Evolutionary conservation across 164 flowering plant genomes (phyloP), one percentile per base, ranked within the genome.

Genomic region (Sedum album): DNA sequence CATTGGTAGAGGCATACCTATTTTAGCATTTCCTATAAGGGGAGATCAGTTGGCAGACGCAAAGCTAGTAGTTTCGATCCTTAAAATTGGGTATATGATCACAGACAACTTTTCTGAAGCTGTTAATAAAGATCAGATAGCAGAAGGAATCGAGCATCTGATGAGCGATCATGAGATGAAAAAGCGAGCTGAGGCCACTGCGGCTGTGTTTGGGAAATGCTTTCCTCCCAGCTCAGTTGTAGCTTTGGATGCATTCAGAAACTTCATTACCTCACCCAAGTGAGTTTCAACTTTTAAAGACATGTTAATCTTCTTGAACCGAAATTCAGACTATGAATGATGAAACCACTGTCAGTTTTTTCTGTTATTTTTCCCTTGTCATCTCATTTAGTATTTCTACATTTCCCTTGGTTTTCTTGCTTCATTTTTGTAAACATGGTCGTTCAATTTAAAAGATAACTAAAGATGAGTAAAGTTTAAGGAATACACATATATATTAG

Each of bases 11-110:
- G 85, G 89, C 7, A 80, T 83, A 26, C 84, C 87, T n/a, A 13
- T 85, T 25, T 66, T 85, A 68, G 77, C 82, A 2, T 85, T 87
- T 86, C 89, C 89, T 0, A 79, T 85, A 4, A 79, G 86, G 61
- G 85, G 87, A 2, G 70, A 68, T 30, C 70, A 68, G 23, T 68
- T 55, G 23, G 38, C 31, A 6, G 21, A 68, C 30, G 70, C 70
- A 1, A 68, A 68, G 17, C 44, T 68, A 31, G 70, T 68, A 21
- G 65, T 35, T 26, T 51, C n/a, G 17, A 68, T 80, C 41, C 20
- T 66, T 57, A 66, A 66, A 30, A 42, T 35, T 21, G 69, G 69
- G 36, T 66, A 42, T 25, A 66, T 42, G 55, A 36, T 66, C 38
- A 4, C 69, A 1, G 60, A 28, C 5, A 60, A 66, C 23, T 66